Conservation (phyloP, 306 rosid species). For the Pueraria montana region DNA sequence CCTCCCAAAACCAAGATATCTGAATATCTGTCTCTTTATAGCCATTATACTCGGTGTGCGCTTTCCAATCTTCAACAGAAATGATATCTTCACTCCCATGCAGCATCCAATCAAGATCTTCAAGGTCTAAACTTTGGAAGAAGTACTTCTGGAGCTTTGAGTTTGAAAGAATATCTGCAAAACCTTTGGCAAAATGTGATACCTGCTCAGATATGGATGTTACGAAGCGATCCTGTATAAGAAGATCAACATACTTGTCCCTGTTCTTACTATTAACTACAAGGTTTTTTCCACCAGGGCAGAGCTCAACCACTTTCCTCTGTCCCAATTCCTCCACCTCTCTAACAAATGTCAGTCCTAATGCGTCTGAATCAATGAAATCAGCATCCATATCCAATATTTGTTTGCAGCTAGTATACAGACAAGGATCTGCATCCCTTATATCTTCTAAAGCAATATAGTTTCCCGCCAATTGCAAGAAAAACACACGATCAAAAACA, state of each 20-base stretch:
- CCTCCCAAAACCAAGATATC: conserved; percentile 98
- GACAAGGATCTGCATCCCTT: conserved; percentile 79
- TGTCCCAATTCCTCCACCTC: conserved; percentile 93
- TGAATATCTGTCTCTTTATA: conserved; percentile 87
- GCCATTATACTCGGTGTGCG: conserved; percentile 89
- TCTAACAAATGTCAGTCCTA: conserved; percentile 90
- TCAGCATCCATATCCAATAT: conserved; percentile 87
- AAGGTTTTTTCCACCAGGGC: conserved; percentile 71
- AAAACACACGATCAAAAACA: conserved; percentile 88
- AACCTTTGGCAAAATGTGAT: conserved; percentile 79
- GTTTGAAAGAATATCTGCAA: conserved; percentile 78
- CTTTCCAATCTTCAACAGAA: conserved; percentile 90
- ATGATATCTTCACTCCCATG: conserved; percentile 78
- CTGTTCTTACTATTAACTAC: conserved; percentile 81
- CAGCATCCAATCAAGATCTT: conserved; percentile 96
- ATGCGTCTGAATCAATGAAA: conserved; percentile 82
- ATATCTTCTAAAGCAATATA: conserved; percentile 78
- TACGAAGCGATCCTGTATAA: conserved; percentile 81
- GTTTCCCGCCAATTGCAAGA: conserved; percentile 86
- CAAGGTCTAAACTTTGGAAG: conserved; percentile 77
- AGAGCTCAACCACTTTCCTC: conserved; percentile 74
- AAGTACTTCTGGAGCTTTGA: conserved; percentile 56
- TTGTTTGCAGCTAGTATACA: conserved; percentile 83
- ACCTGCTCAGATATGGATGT: conserved; percentile 81
- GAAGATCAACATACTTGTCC: conserved; percentile 73